phyloP scores from a whole-genome alignment of 352 stramenopile species.

The Phytophthora sp. region DNA sequence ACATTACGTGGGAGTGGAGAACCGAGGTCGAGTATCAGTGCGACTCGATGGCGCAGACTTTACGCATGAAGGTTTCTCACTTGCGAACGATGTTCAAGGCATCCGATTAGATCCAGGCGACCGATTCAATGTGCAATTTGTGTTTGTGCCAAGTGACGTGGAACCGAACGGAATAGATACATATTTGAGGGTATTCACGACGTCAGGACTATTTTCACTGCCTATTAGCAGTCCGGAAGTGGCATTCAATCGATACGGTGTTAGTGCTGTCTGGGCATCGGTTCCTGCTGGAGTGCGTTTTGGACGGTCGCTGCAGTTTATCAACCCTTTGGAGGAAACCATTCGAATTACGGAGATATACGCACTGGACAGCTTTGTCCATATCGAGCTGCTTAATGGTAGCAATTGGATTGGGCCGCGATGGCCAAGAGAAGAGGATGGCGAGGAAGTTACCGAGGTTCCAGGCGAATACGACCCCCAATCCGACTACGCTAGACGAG shows the following conservation, averaged over 20 bases:
- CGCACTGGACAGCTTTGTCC: slow-evolving; percentile 43
- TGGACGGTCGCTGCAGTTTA: slow-evolving; percentile 43
- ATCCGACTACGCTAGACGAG: slow-evolving; percentile 25
- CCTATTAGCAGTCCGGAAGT: slow-evolving; percentile 40
- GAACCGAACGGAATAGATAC: slow-evolving; percentile 31
- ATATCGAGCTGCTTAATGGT: slow-evolving; percentile 33
- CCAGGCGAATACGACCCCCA: slow-evolving; percentile 31
- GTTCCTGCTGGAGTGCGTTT: slow-evolving; percentile 44
- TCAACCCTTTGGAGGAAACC: slow-evolving; percentile 46
- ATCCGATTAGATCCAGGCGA: slow-evolving; percentile 44
- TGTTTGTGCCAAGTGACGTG: slow-evolving; percentile 43
- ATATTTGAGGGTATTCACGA: slow-evolving; percentile 51
- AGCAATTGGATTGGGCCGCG: slow-evolving; percentile 33
- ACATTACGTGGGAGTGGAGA: slow-evolving; percentile 46
- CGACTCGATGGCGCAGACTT: slow-evolving; percentile 51
- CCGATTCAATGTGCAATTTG: slow-evolving; percentile 44
- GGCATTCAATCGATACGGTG: slow-evolving; percentile 36
- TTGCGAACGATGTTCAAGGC: slow-evolving; percentile 44
- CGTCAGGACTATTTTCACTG: slow-evolving; percentile 53
- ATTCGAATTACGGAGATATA: slow-evolving; percentile 62
- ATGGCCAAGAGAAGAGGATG: slow-evolving; percentile 28
- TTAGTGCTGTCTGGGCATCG: slow-evolving; percentile 34
- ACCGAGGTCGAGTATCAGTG: slow-evolving; percentile 36
- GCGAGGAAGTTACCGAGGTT: slow-evolving; percentile 12
- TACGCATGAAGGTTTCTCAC: slow-evolving; percentile 47